phyloP scores from a whole-genome alignment of 1,139 yeast genomes.

The Zygosaccharomyces sapae region DNA sequence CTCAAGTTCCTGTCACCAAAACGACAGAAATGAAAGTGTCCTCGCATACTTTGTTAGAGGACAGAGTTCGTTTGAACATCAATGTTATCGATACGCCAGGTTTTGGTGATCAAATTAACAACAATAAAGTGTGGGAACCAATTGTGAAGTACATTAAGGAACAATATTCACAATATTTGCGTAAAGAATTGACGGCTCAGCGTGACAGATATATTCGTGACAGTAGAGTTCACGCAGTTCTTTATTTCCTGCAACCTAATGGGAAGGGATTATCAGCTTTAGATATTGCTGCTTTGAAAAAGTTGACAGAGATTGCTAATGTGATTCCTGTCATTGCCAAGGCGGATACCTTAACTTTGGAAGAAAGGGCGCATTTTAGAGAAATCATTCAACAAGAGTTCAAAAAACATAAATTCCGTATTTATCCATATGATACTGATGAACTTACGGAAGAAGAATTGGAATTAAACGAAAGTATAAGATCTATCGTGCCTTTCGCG shows the following conservation, averaged over 20 bases:
- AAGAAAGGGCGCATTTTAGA: slow-evolving; percentile 78
- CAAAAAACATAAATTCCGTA: slow-evolving; percentile 62
- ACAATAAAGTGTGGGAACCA: slow-evolving; percentile 97
- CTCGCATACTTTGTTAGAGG: slow-evolving; percentile 69
- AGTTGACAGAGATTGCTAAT: slow-evolving; percentile 84
- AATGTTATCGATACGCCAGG: slow-evolving; percentile 97
- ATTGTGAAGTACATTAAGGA: slow-evolving; percentile 92
- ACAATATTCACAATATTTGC: slow-evolving; percentile 87
- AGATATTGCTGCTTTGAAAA: slow-evolving; percentile 79
- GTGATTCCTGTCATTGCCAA: slow-evolving; percentile 95
- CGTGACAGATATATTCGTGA: slow-evolving; percentile 81
- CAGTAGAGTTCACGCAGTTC: slow-evolving; percentile 91
- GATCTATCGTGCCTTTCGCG: slow-evolving; percentile 87
- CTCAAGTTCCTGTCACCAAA: slow-evolving; percentile 71
- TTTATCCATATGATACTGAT: slow-evolving; percentile 83
- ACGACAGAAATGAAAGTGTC: slow-evolving; percentile 84
- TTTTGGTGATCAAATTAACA: slow-evolving; percentile 93
- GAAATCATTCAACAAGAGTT: slow-evolving; percentile 74
- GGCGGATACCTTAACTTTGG: slow-evolving; percentile 81
- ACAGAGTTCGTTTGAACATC: slow-evolving; percentile 78
- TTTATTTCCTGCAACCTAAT: slow-evolving; percentile 88
- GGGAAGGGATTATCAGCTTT: slow-evolving; percentile 74
- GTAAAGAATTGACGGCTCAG: slow-evolving; percentile 94
- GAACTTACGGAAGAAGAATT: slow-evolving; percentile 74
- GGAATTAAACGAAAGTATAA: slow-evolving; percentile 71